Conservation (phyloP, 2,329 filamentous ascomycete species). For the Xylariaceae sp. region DNA sequence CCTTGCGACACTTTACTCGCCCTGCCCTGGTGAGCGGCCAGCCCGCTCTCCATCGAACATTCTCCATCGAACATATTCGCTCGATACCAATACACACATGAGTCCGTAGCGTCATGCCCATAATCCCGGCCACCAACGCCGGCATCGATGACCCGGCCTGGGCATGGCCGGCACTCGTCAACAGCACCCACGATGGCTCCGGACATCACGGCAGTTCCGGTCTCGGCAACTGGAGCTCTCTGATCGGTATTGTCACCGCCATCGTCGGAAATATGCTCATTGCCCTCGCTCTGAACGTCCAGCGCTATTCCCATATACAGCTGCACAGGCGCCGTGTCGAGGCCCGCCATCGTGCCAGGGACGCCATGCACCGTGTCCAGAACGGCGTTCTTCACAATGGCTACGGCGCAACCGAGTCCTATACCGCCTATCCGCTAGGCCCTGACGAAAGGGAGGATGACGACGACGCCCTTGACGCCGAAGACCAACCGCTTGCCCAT, state of each 20-base stretch:
- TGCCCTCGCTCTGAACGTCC: slow-evolving; percentile 91
- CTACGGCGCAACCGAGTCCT: slow-evolving; percentile 26
- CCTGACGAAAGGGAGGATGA: slow-evolving; percentile 38
- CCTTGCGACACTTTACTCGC: no score
- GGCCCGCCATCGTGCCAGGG: slow-evolving; percentile 50
- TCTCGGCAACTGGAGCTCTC: slow-evolving; percentile 75
- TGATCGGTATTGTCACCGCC: slow-evolving; percentile 91
- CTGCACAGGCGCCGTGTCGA: slow-evolving; percentile 67
- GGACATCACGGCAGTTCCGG: slow-evolving; percentile 41
- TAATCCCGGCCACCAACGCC: slow-evolving; percentile 13
- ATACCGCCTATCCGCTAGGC: slow-evolving; percentile 25
- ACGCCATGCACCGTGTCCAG: slow-evolving; percentile 47
- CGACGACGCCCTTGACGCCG: slow-evolving; percentile 29
- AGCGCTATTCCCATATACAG: slow-evolving; percentile 89
- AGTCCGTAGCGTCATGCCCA: slow-evolving; percentile 17
- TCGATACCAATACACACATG: neutral
- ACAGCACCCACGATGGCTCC: slow-evolving; percentile 10
- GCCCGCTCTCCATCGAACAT: no score
- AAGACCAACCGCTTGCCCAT: slow-evolving; percentile 50
- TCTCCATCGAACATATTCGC: no score
- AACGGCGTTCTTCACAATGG: slow-evolving; percentile 23
- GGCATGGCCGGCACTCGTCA: slow-evolving; percentile 12
- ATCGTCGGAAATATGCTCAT: slow-evolving; percentile 92
- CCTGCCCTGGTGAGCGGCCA: no score
- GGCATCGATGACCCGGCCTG: slow-evolving; percentile 15